A percentile compares a stretch with the other conserved stretches of the same genome.
Evolutionary conservation across 2,329 filamentous ascomycete genomes (phyloP).

Genomic region (Pseudogymnoascus sp.): DNA sequence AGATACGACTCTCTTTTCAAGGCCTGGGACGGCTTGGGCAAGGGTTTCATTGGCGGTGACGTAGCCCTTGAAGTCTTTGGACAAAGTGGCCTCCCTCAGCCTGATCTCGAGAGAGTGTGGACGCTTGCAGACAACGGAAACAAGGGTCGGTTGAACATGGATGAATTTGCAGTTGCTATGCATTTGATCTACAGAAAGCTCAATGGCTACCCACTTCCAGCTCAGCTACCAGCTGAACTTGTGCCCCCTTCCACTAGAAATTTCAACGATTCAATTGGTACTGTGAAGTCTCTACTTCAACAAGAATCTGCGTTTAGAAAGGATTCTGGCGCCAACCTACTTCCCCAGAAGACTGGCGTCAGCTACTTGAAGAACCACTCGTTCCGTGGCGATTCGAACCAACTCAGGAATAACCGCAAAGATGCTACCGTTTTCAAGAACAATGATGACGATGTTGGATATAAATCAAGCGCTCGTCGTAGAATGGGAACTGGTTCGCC

Average conservation of each 20-base stretch:
- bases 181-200: constrained; percentile 96
- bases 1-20: constrained; percentile 92
- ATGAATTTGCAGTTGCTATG: constrained; percentile 98
- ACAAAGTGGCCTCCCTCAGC: constrained; percentile 86
- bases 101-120: constrained; percentile 88
- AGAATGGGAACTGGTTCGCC: constrained; percentile 64
- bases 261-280: constrained; percentile 84
- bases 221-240: constrained; percentile 79
- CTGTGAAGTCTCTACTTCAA: constrained; percentile 81
- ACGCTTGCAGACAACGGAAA: constrained; percentile 90
- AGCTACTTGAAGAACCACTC: constrained; percentile 96
- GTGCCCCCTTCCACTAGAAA: constrained; percentile 92
- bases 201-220: constrained; percentile 89
- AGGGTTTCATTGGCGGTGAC: constrained; percentile 84
- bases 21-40: constrained; percentile 91
- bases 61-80: constrained; percentile 96
- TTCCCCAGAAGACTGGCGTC: constrained; percentile 95
- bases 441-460: constrained; percentile 86
- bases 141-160: constrained; percentile 86
- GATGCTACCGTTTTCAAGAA: constrained; percentile 97
- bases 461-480: constrained; percentile 86
- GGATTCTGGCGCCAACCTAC: constrained; percentile 77
- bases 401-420: constrained; percentile 60
- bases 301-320: constrained; percentile 87
- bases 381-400: constrained; percentile 60